These are phyloP conservation scores for Eucalyptus guilfoylei DNA, from an alignment of 345 rosid genomes.

Conservation along the genomic window DNA sequence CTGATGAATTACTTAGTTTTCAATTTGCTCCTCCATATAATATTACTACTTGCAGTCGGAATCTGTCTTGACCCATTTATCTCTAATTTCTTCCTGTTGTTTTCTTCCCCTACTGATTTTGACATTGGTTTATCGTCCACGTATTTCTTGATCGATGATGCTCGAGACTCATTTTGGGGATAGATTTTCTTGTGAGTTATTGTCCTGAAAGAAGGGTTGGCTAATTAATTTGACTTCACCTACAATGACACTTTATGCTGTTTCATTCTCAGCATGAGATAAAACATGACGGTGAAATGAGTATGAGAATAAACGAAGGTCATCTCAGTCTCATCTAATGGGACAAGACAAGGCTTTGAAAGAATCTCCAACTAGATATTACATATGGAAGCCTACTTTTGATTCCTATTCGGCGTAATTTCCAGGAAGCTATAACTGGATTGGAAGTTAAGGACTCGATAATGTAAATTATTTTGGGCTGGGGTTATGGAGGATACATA, in stretches of 20 bases:
- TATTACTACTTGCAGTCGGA: constrained; percentile 61
- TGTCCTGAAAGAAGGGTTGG: constrained; percentile 12
- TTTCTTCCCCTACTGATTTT: constrained; percentile 9
- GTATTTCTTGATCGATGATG: constrained; percentile 33
- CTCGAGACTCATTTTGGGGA: constrained; percentile 26
- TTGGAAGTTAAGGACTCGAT: neutral
- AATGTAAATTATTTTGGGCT: neutral
- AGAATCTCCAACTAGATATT: neutral
- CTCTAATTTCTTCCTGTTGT: constrained; percentile 13
- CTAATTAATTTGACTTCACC: neutral
- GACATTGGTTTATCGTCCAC: constrained; percentile 23
- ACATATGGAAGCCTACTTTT: neutral
- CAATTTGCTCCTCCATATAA: neutral
- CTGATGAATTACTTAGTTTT: neutral
- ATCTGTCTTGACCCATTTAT: constrained; percentile 91
- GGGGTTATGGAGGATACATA: neutral
- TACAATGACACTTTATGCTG: neutral
- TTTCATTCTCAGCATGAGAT: neutral
- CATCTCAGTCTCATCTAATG: neutral
- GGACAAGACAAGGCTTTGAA: neutral
- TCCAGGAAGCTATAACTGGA: neutral
- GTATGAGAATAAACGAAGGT: neutral
- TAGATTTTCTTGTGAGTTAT: constrained; percentile 75
- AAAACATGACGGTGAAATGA: neutral
- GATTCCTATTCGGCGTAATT: neutral